phyloP scores from a whole-genome alignment of 1,284 basidiomycete species.

The Tremellales sp. region DNA sequence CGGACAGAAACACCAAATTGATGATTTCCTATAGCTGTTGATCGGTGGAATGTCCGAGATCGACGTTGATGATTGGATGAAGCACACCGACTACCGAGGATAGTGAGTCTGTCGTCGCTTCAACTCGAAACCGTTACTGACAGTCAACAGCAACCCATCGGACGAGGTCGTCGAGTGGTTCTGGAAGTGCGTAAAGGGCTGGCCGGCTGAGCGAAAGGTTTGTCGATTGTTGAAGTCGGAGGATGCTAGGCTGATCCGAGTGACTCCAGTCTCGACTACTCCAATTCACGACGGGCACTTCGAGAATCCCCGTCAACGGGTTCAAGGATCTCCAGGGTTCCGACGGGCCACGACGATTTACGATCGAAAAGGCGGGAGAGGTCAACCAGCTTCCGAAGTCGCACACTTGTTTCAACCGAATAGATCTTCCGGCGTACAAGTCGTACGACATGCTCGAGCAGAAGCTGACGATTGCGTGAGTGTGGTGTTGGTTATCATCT shows the following conservation, averaged over 20 bases:
- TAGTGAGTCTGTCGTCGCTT: slow-evolving; percentile 37
- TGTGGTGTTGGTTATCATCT: slow-evolving; percentile 8
- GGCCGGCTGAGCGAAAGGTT: slow-evolving; percentile 88
- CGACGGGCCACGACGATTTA: slow-evolving; percentile 89
- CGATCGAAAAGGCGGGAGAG: slow-evolving; percentile 94
- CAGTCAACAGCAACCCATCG: slow-evolving; percentile 57
- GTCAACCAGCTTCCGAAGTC: slow-evolving; percentile 82
- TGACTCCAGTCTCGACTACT: slow-evolving; percentile 64
- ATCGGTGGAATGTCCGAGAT: slow-evolving; percentile 99
- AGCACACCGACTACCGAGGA: slow-evolving; percentile 60
- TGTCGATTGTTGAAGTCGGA: slow-evolving; percentile 3
- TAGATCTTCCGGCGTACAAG: slow-evolving; percentile 85
- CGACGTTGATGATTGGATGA: slow-evolving; percentile 66
- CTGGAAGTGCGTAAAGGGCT: slow-evolving; percentile 95
- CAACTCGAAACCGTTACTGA: slow-evolving; percentile 49
- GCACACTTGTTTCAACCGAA: slow-evolving; percentile 82
- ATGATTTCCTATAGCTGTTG: slow-evolving; percentile 54
- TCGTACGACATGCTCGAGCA: slow-evolving; percentile 84
- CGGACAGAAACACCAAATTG: neutral
- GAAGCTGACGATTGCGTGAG: slow-evolving; percentile 72
- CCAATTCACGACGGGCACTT: slow-evolving; percentile 97
- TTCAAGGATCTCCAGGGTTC: slow-evolving; percentile 99
- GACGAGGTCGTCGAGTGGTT: slow-evolving; percentile 99
- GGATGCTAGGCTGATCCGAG: slow-evolving; percentile 3
- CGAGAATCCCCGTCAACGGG: slow-evolving; percentile 94